Evolutionary conservation across 495 filamentous ascomycete species (phyloP).

Genomic region (Aspergillus kassunensis): DNA sequence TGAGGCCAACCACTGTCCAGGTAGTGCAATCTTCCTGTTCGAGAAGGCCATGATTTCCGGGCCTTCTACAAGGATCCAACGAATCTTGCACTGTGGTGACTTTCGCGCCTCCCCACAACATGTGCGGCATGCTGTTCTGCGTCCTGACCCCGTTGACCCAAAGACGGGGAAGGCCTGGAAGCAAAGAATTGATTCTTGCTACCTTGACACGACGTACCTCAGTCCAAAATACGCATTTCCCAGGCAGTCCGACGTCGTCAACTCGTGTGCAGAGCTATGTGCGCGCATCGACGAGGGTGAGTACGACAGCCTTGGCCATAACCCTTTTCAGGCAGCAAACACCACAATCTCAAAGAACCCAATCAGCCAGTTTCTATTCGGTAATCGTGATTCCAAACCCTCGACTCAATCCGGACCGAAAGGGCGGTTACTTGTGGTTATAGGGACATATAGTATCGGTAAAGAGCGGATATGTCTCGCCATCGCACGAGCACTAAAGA

Average conservation of each 20-base stretch:
- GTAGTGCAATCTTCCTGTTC: conserved; percentile 89
- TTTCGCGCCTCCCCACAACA: conserved; percentile 90
- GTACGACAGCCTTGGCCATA: conserved; percentile 30
- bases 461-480: conserved; percentile 95
- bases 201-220: conserved; percentile 95
- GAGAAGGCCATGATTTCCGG: conserved; percentile 67
- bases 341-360: conserved; percentile 30
- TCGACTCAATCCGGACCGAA: conserved; percentile 15
- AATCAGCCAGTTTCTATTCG: conserved; percentile 60
- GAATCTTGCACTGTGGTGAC: conserved; percentile 92
- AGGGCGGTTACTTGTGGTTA: conserved; percentile 82
- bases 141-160: conserved; percentile 65
- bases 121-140: conserved; percentile 74
- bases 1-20: conserved; percentile 95
- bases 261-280: conserved; percentile 87
- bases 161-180: conserved; percentile 66
- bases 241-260: conserved; percentile 77
- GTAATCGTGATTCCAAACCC: conserved; percentile 14
- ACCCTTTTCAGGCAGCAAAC: conserved; percentile 31
- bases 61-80: conserved; percentile 56
- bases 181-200: conserved; percentile 90
- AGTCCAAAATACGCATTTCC: conserved; percentile 96
- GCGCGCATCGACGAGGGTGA: conserved; percentile 58
- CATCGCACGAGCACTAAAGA: conserved; percentile 78
- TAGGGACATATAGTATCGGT: conserved; percentile 96